A percentile compares a stretch with the other conserved stretches of the same genome.
These are phyloP conservation scores for Butyriboletus loyo DNA, from an alignment of 768 basidiomycete species.

Conservation along the genomic window DNA sequence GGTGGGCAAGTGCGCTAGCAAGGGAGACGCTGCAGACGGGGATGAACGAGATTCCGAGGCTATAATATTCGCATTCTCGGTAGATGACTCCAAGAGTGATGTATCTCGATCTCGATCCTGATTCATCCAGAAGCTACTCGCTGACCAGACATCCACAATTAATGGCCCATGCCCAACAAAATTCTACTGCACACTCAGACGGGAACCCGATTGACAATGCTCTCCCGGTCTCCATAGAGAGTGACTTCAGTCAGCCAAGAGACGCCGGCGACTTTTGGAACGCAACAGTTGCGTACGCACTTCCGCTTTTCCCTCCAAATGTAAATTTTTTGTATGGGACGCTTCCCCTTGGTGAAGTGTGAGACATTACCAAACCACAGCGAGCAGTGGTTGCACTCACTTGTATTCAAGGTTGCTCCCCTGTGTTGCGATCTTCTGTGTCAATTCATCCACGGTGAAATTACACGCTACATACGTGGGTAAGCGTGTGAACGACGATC, in stretches of 20 bases:
- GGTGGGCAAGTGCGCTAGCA: conserved; percentile 67
- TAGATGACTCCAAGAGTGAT: not conserved
- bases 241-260: not conserved
- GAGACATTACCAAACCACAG: not conserved
- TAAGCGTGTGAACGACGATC: not conserved
- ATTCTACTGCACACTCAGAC: not conserved
- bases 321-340: conserved; percentile 69
- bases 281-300: conserved; percentile 65
- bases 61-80: conserved; percentile 5
- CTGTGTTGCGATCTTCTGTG: conserved; percentile 45
- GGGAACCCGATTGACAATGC: not conserved
- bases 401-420: conserved; percentile 58
- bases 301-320: conserved; percentile 78
- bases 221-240: not conserved
- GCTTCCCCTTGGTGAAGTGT: conserved; percentile 49
- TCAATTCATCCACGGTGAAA: conserved; percentile 77
- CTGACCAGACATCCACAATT: not conserved
- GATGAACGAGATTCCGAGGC: conserved; percentile 49
- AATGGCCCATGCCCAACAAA: not conserved
- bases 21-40: conserved; percentile 66
- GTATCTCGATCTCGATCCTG: not conserved
- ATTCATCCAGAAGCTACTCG: not conserved
- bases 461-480: conserved; percentile 58
- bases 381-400: conserved; percentile 38
- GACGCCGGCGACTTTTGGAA: conserved; percentile 45